A percentile compares a stretch with the other conserved stretches of the same genome.
Conservation (phyloP, 2,329 filamentous ascomycete genomes). For the Penicillium thymicola region DNA sequence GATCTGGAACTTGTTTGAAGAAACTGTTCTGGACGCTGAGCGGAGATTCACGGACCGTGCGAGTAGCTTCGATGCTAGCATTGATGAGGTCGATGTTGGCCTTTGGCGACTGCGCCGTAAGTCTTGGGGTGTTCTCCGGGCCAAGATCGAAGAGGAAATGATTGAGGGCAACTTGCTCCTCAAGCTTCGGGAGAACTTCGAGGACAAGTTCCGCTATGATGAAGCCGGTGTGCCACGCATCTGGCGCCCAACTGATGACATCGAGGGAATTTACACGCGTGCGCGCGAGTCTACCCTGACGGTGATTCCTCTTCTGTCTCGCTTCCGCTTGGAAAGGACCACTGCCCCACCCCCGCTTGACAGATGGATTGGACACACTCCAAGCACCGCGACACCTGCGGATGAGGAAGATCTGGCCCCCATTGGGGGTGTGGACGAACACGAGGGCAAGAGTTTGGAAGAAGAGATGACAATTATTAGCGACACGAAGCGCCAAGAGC, state of each 20-base stretch:
- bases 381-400: conserved; percentile 68
- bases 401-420: conserved; percentile 87
- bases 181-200: conserved; percentile 96
- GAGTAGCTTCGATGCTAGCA: conserved; percentile 86
- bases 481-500: conserved; percentile 84
- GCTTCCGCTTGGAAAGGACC: conserved; percentile 74
- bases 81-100: conserved; percentile 87
- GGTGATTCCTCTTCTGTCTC: conserved; percentile 82
- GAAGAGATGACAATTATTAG: conserved; percentile 95
- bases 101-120: conserved; percentile 90
- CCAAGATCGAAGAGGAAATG: conserved; percentile 93
- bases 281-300: conserved; percentile 89
- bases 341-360: conserved; percentile 76
- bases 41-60: conserved; percentile 81
- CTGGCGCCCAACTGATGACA: conserved; percentile 95
- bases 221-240: conserved; percentile 91
- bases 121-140: conserved; percentile 85
- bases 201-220: conserved; percentile 98
- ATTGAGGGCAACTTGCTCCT: conserved; percentile 95
- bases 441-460: conserved; percentile 88
- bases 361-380: conserved; percentile 76
- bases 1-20: conserved; percentile 82
- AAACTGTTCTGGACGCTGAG: conserved; percentile 81
- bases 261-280: conserved; percentile 89
- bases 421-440: conserved; percentile 91